A percentile compares a stretch with the other conserved stretches of the same genome.
Conservation (phyloP, 31 red algal genomes). For the Endocladia muricata region DNA sequence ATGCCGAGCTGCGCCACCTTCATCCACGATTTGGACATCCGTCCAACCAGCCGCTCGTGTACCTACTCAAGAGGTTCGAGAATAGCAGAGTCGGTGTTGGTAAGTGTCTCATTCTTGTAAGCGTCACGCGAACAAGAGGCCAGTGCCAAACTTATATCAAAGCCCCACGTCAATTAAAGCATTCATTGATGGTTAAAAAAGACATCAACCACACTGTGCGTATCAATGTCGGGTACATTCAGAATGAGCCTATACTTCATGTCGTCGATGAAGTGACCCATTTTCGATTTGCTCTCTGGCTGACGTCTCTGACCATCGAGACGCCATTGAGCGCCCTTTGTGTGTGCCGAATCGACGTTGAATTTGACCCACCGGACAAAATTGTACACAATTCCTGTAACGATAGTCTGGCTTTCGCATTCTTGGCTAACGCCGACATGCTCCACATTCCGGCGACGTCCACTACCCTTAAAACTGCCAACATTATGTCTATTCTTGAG, state of each 20-base stretch:
- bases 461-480: background rate
- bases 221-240: background rate
- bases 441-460: slow-evolving; percentile 11
- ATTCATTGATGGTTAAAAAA: slow-evolving; percentile 12
- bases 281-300: slow-evolving; percentile 21
- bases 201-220: slow-evolving; percentile 14
- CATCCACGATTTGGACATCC: slow-evolving; percentile 19
- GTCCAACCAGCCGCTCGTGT: background rate
- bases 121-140: background rate
- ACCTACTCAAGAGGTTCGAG: slow-evolving; percentile 10
- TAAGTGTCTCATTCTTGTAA: background rate
- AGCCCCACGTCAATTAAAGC: slow-evolving; percentile 6
- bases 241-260: slow-evolving; percentile 31
- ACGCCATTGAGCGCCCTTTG: slow-evolving; percentile 2
- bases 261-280: slow-evolving; percentile 30
- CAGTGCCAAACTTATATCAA: slow-evolving; percentile 10
- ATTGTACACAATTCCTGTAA: slow-evolving; percentile 18
- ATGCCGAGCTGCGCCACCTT: slow-evolving; percentile 12
- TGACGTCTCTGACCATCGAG: slow-evolving; percentile 1
- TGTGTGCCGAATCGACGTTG: slow-evolving; percentile 9
- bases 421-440: slow-evolving; percentile 19
- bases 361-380: slow-evolving; percentile 14
- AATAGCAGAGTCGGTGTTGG: background rate
- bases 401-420: background rate
- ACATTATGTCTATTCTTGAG: background rate